Evolutionary conservation across 768 basidiomycete species (phyloP).

Genomic region (Mycena polygramma): DNA sequence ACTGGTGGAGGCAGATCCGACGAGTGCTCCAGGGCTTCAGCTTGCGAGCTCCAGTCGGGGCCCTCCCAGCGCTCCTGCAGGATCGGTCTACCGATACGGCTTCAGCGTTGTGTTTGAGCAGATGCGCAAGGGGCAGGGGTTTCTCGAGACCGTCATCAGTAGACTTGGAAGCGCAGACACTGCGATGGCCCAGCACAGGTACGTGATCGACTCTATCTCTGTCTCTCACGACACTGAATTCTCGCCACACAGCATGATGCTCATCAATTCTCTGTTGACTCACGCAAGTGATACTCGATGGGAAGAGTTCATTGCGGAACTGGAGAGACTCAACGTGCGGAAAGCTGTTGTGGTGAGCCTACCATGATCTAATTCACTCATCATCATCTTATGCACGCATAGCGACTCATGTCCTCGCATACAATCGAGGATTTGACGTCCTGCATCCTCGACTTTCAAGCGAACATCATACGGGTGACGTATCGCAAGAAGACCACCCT

Average conservation of each 20-base stretch:
- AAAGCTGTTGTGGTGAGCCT: conserved; percentile 83
- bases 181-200: conserved; percentile 89
- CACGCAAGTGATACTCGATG: conserved; percentile 84
- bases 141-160: conserved; percentile 87
- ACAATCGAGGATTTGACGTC: conserved; percentile 87
- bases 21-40: conserved; percentile 70
- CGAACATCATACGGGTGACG: conserved; percentile 83
- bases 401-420: conserved; percentile 89
- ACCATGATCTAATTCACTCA: background rate
- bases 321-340: conserved; percentile 83
- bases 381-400: conserved; percentile 19
- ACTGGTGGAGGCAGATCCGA: conserved; percentile 88
- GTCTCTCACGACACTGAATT: conserved; percentile 33
- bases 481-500: conserved; percentile 85
- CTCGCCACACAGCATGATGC: conserved; percentile 73
- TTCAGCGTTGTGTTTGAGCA: conserved; percentile 86
- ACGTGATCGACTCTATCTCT: conserved; percentile 30
- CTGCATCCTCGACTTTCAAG: conserved; percentile 89
- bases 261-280: conserved; percentile 87
- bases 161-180: conserved; percentile 86
- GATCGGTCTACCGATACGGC: conserved; percentile 87
- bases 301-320: conserved; percentile 81
- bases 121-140: conserved; percentile 77
- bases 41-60: conserved; percentile 71
- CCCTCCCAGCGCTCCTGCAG: conserved; percentile 67